Base-by-base conservation (phyloP, 768 basidiomycete species). In the Saitozyma sp. region DNA sequence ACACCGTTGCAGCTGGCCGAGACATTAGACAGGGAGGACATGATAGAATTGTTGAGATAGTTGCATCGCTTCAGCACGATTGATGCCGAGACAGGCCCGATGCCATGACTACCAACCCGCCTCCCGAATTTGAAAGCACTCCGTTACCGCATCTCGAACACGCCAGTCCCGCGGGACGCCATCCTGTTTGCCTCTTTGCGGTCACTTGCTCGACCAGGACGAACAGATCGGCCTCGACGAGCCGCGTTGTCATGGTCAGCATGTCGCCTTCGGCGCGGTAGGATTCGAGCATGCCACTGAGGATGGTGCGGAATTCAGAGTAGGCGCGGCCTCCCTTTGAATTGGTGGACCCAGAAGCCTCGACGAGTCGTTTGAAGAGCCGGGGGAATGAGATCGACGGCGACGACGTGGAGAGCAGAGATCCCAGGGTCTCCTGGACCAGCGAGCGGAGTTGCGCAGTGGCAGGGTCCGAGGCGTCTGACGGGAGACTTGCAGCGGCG, bases 221-320 rank as follows among this genome's bases (percentile, higher is more conserved):
- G 67, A 90, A 93, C 53, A 95, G 80, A 77, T 98, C 95, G 40
- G 88, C 84, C 64, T 89, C 85, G 49, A 93, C 82, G 50, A 98
- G 81, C 63, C 87, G 86, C 65, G 89, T 90, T 20, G 92, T 89
- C 70, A 95, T 92, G 49, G 83, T 80, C 29, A 98, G 82, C 84
- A 94, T 86, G 67, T 97, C 94, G 37, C 90, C 91, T 66, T 99
- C 94, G 4, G 89, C 86, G 45, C 89, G 86, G 80, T 97, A 98
- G 2, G 92, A 89, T 73, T 95, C 92, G 70, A 98, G 80, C 91
- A 98, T 99, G n/a, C 91, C 89, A 0, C 87, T 88, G 39, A 99
- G 83, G 63, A 99, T 93, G 10, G 86, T 85, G 50, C 92, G 85
- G 79, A 98, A 95, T 79, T 98, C 94, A 19, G 88, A 87, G 79